Evolutionary conservation across 495 filamentous ascomycete species (phyloP), one percentile per base, ranked within the genome.

Genomic region (Oidiodendron maius): DNA sequence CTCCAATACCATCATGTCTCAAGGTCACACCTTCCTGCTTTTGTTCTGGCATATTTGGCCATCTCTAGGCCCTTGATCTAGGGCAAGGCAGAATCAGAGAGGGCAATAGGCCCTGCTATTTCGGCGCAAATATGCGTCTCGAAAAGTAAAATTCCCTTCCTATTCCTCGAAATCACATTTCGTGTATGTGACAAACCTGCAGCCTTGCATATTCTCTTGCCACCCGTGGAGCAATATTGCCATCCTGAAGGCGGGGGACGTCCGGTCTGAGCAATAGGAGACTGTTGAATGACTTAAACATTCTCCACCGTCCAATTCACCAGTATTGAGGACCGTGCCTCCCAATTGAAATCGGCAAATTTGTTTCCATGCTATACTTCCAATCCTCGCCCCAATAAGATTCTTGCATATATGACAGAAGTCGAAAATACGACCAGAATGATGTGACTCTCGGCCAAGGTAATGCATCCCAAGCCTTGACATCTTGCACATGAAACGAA

Each of bases 321-420:
- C n/a, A n/a, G n/a, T n/a, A n/a, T n/a, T n/a, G n/a, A n/a, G n/a
- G n/a, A n/a, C n/a, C n/a, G n/a, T n/a, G n/a, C n/a, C n/a, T n/a
- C n/a, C n/a, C n/a, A n/a, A n/a, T n/a, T n/a, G n/a, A n/a, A n/a
- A n/a, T n/a, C n/a, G n/a, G n/a, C n/a, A n/a, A n/a, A n/a, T n/a
- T n/a, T n/a, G n/a, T n/a, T n/a, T n/a, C n/a, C n/a, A n/a, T n/a
- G n/a, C n/a, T n/a, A n/a, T n/a, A 22, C 30, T 21, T 56, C 51
- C 30, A 49, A 32, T 45, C 15, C 39, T 25, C 35, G 32, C 21
- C 12, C 39, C 32, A 20, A 20, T 16, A 23, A 42, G 18, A 28
- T 2, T n/a, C 40, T 48, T n/a, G 39, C 10, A 41, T 44, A 53
- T 56, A 40, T 56, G 52, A 56, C 24, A 56, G 52, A 60, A 47